phyloP scores from a whole-genome alignment of 2,329 filamentous ascomycete genomes.

The Penicillium sp. region DNA sequence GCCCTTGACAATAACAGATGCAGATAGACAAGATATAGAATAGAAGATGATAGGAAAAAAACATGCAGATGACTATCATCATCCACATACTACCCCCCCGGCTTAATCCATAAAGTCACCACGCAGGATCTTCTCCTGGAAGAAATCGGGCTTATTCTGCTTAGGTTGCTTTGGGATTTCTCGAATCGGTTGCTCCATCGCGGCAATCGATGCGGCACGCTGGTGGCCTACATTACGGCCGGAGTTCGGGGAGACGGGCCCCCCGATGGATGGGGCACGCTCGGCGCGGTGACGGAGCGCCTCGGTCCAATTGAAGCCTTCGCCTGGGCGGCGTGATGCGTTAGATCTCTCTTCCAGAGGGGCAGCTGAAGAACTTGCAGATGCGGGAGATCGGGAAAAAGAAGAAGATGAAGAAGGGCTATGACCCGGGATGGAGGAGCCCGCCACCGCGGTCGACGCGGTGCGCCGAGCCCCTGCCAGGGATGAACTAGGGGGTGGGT shows the following conservation, averaged over 20 bases:
- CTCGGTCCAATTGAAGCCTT: conserved; percentile 97
- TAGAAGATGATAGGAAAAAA: background rate
- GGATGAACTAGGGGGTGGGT: conserved; percentile 54
- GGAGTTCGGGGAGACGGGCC: conserved; percentile 42
- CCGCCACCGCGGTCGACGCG: conserved; percentile 27
- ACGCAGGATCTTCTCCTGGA: conserved; percentile 96
- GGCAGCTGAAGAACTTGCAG: conserved; percentile 47
- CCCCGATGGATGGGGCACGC: conserved; percentile 64
- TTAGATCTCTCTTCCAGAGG: conserved; percentile 50
- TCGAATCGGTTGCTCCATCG: conserved; percentile 62
- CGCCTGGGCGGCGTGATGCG: conserved; percentile 66
- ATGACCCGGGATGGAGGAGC: background rate
- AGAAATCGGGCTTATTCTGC: conserved; percentile 81
- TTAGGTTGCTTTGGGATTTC: conserved; percentile 55
- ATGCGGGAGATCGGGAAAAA: conserved; percentile 31
- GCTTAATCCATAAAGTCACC: conserved; percentile 98
- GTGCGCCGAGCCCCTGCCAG: conserved; percentile 35
- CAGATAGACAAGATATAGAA: background rate
- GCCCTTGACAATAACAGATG: background rate
- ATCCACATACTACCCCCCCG: background rate
- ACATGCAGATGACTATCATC: background rate
- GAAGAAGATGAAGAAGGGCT: conserved; percentile 3
- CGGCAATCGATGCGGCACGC: conserved; percentile 53
- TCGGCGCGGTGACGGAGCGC: conserved; percentile 91
- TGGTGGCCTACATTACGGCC: conserved; percentile 55